phyloP scores from a whole-genome alignment of 805 yeast species.

The Yarrowia bubula region DNA sequence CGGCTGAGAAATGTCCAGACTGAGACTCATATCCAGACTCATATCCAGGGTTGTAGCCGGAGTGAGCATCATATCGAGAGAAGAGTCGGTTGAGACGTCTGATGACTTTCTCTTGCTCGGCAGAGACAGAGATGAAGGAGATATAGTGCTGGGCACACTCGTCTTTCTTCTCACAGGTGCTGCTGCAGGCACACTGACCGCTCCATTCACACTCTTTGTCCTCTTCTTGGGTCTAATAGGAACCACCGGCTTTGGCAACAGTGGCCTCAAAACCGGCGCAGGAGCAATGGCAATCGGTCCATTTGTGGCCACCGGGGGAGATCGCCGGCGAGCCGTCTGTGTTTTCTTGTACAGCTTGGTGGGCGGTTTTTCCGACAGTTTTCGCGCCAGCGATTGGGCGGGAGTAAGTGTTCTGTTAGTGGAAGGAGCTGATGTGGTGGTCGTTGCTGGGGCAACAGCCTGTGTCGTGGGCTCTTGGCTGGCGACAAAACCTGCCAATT shows the following conservation, averaged over 20 bases:
- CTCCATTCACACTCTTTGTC: background rate
- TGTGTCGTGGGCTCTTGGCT: background rate
- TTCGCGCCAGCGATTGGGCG: constrained; percentile 20
- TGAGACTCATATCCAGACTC: constrained; percentile 2
- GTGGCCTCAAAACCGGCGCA: constrained; percentile 16
- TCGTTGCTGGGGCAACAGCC: background rate
- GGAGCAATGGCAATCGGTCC: constrained; percentile 26
- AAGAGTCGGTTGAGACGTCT: constrained; percentile 22
- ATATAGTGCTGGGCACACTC: constrained; percentile 13
- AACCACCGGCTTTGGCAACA: constrained; percentile 24
- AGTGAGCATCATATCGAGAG: constrained; percentile 11
- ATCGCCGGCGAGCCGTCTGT: constrained; percentile 16
- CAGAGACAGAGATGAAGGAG: constrained; percentile 15
- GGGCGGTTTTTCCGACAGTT: constrained; percentile 24
- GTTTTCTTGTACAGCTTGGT: constrained; percentile 17
- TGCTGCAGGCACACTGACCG: too few relatives aligned
- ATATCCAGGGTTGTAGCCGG: background rate
- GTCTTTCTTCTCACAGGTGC: too few relatives aligned
- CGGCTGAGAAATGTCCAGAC: constrained; percentile 22
- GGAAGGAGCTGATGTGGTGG: background rate
- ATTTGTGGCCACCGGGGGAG: constrained; percentile 8
- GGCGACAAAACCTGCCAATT: constrained; percentile 18
- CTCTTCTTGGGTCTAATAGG: constrained; percentile 12
- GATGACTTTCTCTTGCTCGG: constrained; percentile 5
- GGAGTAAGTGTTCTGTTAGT: background rate